Evolutionary conservation across 306 rosid genomes (phyloP), one percentile per base, ranked within the genome.

Genomic region (Malus fusca): DNA sequence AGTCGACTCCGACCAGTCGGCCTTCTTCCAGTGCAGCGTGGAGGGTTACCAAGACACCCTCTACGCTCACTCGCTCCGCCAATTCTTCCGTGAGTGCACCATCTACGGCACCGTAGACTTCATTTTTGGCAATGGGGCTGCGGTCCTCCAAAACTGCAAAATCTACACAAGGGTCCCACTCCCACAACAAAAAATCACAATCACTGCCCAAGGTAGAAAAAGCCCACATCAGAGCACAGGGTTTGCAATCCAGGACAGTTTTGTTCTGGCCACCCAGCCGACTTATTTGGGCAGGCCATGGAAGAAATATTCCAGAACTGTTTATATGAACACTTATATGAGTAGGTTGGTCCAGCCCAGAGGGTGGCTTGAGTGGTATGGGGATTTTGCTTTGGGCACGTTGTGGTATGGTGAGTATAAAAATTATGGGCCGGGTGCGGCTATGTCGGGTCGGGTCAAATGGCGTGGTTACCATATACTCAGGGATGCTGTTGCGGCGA

Each of bases 311-410:
- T 90, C 97, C 0, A 86, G 97, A 71, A 87, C 97, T 1, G 96
- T 92, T 28, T 92, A 66, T 43, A 66, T 92, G 11, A 90, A 92
- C 85, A 90, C 97, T 0, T 92, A 87, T 19, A 82, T 92, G 96
- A 85, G 92, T 63, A 85, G 81, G 14, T 77, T 88, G 6, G 97
- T 92, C 18, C 97, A 92, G 78, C 92, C 92, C 11, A 75, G 84
- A 66, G 97, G 97, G 48, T 92, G 97, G 94, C 94, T 92, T 2
- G 94, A 88, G 84, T 90, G 97, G 97, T 67, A 76, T 19, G 97
- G 96, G 3, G 68, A 90, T 79, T 92, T 92, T 68, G 97, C 94
- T 6, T 73, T 92, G 74, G 13, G 80, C 78, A 90, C 97, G 0
- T 68, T 92, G 76, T 92, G 97, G 96, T 90, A 90, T n/a, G 97